Evolutionary conservation across 345 rosid genomes (phyloP).

Genomic region (Geranium brycei): DNA sequence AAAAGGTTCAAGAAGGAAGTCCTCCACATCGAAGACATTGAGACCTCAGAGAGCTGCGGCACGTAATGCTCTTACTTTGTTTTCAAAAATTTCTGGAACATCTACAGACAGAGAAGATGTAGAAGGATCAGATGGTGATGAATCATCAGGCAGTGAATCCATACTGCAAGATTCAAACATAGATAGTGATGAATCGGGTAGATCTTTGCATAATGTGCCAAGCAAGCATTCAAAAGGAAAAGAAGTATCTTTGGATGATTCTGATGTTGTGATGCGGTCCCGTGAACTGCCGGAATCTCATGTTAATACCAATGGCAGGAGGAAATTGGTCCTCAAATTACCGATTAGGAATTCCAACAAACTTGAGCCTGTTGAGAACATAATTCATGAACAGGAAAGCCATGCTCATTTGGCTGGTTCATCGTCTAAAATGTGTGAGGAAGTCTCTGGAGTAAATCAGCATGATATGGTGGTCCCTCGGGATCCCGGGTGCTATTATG

Average conservation of each 20-base stretch:
- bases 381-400: constrained; percentile 11
- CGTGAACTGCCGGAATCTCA: constrained; percentile 32
- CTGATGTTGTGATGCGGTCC: constrained; percentile 28
- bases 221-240: constrained; percentile 62
- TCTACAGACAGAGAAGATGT: constrained; percentile 65
- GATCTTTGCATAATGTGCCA: constrained; percentile 34
- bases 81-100: constrained; percentile 72
- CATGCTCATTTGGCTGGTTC: constrained; percentile 25
- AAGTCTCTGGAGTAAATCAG: constrained; percentile 19
- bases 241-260: constrained; percentile 35
- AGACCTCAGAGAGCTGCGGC: constrained; percentile 98
- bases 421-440: constrained; percentile 27
- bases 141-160: constrained; percentile 55
- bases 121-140: constrained; percentile 52
- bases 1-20: constrained; percentile 40
- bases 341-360: constrained; percentile 49
- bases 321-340: constrained; percentile 64
- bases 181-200: constrained; percentile 57
- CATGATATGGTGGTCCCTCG: constrained; percentile 12
- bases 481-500: constrained; percentile 18
- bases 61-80: constrained; percentile 73
- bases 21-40: constrained; percentile 52
- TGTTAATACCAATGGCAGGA: constrained; percentile 37
- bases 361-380: constrained; percentile 22
- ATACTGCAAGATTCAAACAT: constrained; percentile 38